These are phyloP conservation scores for Phytophthora podocarpi DNA, from an alignment of 352 stramenopile genomes.

Conservation along the genomic window DNA sequence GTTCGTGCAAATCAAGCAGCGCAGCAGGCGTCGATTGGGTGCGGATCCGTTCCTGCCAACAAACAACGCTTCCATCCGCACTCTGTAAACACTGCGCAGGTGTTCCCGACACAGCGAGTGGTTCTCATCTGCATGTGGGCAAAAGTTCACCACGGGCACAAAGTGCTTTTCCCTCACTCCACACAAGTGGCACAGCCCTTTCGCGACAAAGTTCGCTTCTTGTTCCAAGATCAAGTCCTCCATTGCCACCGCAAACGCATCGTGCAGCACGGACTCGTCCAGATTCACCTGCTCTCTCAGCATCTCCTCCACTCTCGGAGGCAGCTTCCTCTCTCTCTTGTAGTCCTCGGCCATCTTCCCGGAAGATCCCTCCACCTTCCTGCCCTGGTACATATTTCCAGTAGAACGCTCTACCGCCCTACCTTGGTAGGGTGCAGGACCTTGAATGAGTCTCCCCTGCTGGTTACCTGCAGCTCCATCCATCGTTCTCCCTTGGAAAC, in stretches of 20 bases:
- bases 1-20: conserved; percentile 64
- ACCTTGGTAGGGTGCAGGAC: conserved; percentile 1
- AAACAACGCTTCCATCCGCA: conserved; percentile 79
- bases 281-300: conserved; percentile 41
- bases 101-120: conserved; percentile 81
- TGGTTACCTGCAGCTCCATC: conserved; percentile 5
- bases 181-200: conserved; percentile 73
- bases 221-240: conserved; percentile 60
- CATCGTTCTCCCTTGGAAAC: conserved; percentile 1
- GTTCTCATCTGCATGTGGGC: conserved; percentile 58
- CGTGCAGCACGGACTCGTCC: conserved; percentile 46
- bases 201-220: conserved; percentile 78
- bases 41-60: conserved; percentile 69
- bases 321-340: conserved; percentile 33
- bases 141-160: conserved; percentile 81
- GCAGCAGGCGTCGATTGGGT: conserved; percentile 64
- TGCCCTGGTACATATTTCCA: conserved; percentile 17
- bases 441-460: conserved; percentile 11
- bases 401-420: conserved; percentile 1
- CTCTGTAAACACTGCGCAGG: conserved; percentile 68
- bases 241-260: conserved; percentile 56
- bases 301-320: conserved; percentile 31
- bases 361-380: background rate
- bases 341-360: conserved; percentile 33
- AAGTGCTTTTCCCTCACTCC: conserved; percentile 48